phyloP scores from a whole-genome alignment of 169 alveolate species.

The Cryptosporidium baileyi region DNA sequence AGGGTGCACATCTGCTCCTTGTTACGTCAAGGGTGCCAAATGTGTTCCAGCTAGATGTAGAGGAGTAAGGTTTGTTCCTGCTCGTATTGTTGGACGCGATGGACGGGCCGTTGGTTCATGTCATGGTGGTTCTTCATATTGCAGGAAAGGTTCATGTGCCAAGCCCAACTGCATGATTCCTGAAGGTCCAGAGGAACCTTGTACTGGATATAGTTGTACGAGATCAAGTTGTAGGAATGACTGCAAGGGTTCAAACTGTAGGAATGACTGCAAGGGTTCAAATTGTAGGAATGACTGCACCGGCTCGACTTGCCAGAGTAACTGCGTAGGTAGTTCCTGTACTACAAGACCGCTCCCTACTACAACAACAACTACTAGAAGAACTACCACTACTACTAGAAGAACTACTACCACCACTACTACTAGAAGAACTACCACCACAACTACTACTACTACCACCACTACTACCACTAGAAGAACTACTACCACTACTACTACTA shows the following conservation, averaged over 20 bases:
- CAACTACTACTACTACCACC: neutral
- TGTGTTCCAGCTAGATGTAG: slow-evolving; percentile 47
- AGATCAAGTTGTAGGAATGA: neutral
- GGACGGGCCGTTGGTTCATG: slow-evolving; percentile 44
- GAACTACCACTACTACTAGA: neutral
- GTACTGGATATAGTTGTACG: neutral
- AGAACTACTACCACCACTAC: neutral
- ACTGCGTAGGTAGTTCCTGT: neutral
- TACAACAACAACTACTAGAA: neutral
- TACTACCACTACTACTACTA: neutral
- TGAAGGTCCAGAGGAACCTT: neutral
- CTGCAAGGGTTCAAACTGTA: neutral
- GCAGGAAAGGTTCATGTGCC: neutral
- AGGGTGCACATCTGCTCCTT: neutral
- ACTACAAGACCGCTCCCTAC: neutral
- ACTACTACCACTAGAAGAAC: slow-evolving; percentile 6
- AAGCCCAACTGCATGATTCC: neutral
- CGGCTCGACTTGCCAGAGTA: neutral
- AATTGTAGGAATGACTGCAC: neutral
- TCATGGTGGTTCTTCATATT: neutral
- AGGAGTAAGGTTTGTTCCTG: slow-evolving; percentile 29
- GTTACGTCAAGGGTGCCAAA: neutral
- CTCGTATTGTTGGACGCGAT: slow-evolving; percentile 49
- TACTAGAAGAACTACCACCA: neutral
- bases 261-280: neutral